phyloP scores from a whole-genome alignment of 192 early-diverging fungal species.

The Phycomyces blakesleeanus region DNA sequence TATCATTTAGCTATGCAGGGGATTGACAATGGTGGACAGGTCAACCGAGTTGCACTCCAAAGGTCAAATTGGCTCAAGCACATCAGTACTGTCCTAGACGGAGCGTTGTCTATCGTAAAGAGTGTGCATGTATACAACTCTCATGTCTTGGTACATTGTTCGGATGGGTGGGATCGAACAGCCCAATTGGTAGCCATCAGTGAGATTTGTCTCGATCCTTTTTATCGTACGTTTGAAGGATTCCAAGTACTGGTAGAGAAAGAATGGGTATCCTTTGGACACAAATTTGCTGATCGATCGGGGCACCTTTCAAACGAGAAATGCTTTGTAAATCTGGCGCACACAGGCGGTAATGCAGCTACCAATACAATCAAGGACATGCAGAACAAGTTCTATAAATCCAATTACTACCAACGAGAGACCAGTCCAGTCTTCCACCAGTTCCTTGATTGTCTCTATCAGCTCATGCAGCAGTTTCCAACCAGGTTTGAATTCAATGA shows the following conservation, averaged over 20 bases:
- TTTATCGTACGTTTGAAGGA: constrained; percentile 90
- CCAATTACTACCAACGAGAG: constrained; percentile 67
- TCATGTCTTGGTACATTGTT: constrained; percentile 96
- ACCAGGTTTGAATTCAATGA: constrained; percentile 93
- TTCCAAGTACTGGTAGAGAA: constrained; percentile 92
- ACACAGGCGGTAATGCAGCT: constrained; percentile 46
- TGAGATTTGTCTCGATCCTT: constrained; percentile 91
- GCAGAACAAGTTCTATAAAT: constrained; percentile 54
- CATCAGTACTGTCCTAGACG: constrained; percentile 78
- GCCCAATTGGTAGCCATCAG: constrained; percentile 88
- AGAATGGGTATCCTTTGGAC: constrained; percentile 97
- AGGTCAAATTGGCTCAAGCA: constrained; percentile 87
- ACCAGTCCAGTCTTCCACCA: constrained; percentile 95
- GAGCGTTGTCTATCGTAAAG: constrained; percentile 73
- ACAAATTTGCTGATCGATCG: constrained; percentile 91
- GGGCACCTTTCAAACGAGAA: constrained; percentile 83
- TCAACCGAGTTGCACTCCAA: constrained; percentile 54
- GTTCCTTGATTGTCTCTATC: constrained; percentile 95
- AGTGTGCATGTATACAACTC: constrained; percentile 69
- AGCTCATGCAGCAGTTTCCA: constrained; percentile 83
- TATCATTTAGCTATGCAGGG: constrained; percentile 44
- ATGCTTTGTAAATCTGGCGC: constrained; percentile 54
- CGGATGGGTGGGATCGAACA: constrained; percentile 98
- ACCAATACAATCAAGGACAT: constrained; percentile 58
- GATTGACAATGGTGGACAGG: constrained; percentile 44